Base-by-base conservation (phyloP, 1,284 basidiomycete species). In the Puccinia hordei region DNA sequence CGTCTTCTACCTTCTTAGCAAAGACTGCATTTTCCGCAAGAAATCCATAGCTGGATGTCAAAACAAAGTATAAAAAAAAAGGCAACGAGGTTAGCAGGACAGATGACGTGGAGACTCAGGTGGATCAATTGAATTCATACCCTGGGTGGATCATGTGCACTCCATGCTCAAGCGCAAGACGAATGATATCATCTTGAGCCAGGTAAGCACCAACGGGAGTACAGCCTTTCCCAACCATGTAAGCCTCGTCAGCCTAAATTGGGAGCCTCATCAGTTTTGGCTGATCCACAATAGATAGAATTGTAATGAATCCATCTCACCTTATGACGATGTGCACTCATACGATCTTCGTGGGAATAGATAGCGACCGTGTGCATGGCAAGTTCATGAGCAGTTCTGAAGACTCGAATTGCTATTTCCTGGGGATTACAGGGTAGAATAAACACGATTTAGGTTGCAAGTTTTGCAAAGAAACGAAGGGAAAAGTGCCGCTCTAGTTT, bases 71-170 rank as follows among this genome's bases (percentile, higher is more conserved):
- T n/a, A n/a, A n/a, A n/a, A 79, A 24, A 71, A n/a, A 61, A n/a
- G 12, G n/a, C 17, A 38, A 41, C 41, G 61, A 55, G 78, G 81
- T n/a, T 44, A n/a, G 59, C 2, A n/a, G 15, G 24, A 6, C 33
- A 35, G 8, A 35, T 4, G n/a, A 38, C 1, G 49, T 2, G 19
- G n/a, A n/a, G 30, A 13, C 46, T 49, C 22, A 2, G 41, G 19
- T 30, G 24, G 46, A 35, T 38, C 17, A n/a, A 38, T 35, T 13
- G 61, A 35, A 73, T 24, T 59, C 53, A 85, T 84, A 94, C 92
- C 94, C 94, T 22, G 95, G 95, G 87, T 98, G 97, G 86, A 99
- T 99, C 96, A 99, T 98, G 86, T 99, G 95, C 57, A 99, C 96
- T 57, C 93, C 94, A 87, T 98, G 94, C 87, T 99, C 95, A 73